Conservation (phyloP, 2,329 filamentous ascomycete species). For the Bipolaris bicolor region DNA sequence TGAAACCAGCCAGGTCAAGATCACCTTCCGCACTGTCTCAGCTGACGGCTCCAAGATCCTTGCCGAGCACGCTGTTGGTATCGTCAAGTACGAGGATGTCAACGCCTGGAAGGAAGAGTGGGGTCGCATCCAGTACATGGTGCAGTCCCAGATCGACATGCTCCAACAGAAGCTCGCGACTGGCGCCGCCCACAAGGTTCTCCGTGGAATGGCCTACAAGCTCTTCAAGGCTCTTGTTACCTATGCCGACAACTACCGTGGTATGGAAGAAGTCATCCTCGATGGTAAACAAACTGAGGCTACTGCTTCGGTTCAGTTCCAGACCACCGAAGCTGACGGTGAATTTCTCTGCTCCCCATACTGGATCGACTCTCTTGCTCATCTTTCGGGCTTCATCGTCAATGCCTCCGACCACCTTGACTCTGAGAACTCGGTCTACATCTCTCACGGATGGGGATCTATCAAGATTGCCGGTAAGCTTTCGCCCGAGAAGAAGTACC, state of each 20-base stretch:
- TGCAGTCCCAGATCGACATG: constrained; percentile 64
- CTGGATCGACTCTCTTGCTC: constrained; percentile 64
- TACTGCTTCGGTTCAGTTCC: constrained; percentile 61
- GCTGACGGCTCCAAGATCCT: constrained; percentile 63
- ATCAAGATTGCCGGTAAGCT: constrained; percentile 63
- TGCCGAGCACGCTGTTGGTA: constrained; percentile 67
- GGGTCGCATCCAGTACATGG: constrained; percentile 67
- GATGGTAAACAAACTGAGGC: constrained; percentile 63
- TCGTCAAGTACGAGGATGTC: constrained; percentile 66
- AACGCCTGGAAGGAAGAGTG: constrained; percentile 69
- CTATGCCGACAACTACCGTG: constrained; percentile 63
- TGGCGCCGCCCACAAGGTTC: constrained; percentile 73
- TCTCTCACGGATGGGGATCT: constrained; percentile 67
- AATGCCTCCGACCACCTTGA: constrained; percentile 65
- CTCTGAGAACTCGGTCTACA: constrained; percentile 65
- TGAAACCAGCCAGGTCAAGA: constrained; percentile 59
- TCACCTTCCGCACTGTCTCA: constrained; percentile 64
- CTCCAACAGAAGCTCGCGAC: constrained; percentile 69
- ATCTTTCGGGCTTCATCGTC: constrained; percentile 66
- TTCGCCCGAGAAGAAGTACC: constrained; percentile 60
- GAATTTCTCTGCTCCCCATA: constrained; percentile 65
- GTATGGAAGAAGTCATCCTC: constrained; percentile 65
- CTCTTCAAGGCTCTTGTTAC: constrained; percentile 65
- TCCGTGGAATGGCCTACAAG: constrained; percentile 80
- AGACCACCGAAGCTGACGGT: constrained; percentile 59